Evolutionary conservation across 108 stramenopile genomes (phyloP).

Genomic region (Skeletonema menzelii): DNA sequence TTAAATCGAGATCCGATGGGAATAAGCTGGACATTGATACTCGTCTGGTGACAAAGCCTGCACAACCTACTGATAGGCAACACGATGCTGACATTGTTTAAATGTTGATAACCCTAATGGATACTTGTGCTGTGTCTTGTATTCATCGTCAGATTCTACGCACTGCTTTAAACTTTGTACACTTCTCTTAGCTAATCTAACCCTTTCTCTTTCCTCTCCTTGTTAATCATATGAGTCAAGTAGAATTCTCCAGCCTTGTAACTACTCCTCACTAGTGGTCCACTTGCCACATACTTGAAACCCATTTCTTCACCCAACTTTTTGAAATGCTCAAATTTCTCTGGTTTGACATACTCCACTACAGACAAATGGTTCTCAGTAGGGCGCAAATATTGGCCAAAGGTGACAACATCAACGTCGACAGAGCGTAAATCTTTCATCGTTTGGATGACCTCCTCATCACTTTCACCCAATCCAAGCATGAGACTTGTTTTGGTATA

Average conservation of each 20-base stretch:
- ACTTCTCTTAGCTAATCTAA: not conserved
- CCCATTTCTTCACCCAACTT: slow-evolving; percentile 89
- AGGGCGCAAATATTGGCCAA: slow-evolving; percentile 98
- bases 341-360: slow-evolving; percentile 96
- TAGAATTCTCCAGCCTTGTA: slow-evolving; percentile 98
- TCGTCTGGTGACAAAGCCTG: slow-evolving; percentile 43
- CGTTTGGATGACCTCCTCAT: slow-evolving; percentile 94
- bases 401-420: slow-evolving; percentile 97
- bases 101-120: not conserved
- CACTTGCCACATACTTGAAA: slow-evolving; percentile 97
- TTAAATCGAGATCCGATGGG: slow-evolving; percentile 42
- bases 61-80: slow-evolving; percentile 32
- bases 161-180: not conserved
- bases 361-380: slow-evolving; percentile 94
- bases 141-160: not conserved
- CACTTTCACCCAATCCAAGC: slow-evolving; percentile 98
- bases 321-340: slow-evolving; percentile 88
- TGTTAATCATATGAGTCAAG: slow-evolving; percentile 90
- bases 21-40: slow-evolving; percentile 71
- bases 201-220: slow-evolving; percentile 60
- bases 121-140: not conserved
- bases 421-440: slow-evolving; percentile 92
- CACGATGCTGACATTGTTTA: slow-evolving; percentile 52
- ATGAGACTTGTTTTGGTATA: slow-evolving; percentile 97
- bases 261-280: slow-evolving; percentile 95